Evolutionary conservation across 2,329 filamentous ascomycete species (phyloP), one percentile per base, ranked within the genome.

Genomic region (Elsinoe arachidis): DNA sequence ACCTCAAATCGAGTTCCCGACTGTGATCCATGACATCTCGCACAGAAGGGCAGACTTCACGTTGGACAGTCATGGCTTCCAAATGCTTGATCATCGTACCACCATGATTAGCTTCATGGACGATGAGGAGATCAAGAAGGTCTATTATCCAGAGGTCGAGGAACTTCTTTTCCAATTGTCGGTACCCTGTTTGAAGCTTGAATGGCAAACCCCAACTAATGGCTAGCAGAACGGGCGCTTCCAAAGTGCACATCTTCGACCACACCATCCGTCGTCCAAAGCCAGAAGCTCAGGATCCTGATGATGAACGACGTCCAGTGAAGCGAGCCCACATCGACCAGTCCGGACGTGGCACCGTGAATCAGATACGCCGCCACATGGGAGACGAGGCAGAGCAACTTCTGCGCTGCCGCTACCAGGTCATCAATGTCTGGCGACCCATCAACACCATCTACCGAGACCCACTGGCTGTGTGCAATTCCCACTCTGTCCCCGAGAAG

Each of bases 231-330:
- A 84, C 81, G 14, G 81, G 81, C 2, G 80, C 76, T 14, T 70
- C 77, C 1, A 75, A 76, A 19, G 68, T 83, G 62, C 77, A 80
- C 72, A 81, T 84, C 66, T 85, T 85, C 65, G 80, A 83, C 69
- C 81, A 84, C 69, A 83, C 80, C 5, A 80, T 85, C 63, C 76
- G 77, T n/a, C 75, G 77, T 46, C 66, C 68, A 33, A 62, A 66
- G 3, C 63, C 59, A 35, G 72, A 75, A 44, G 41, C 57, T 58
- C 55, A 60, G 7, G 10, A 34, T 60, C 47, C 35, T 51, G 15
- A 34, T 21, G 47, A 60, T 0, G 66, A 72, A 30, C 74, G 74
- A 11, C 74, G 73, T 0, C 77, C 75, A 1, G 77, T 80, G 2
- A 72, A 76, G 57, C 73, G 76, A 7, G 78, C 81, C 1, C 81